Conservation (phyloP, 164 flowering plant genomes). For the Piper betle region DNA sequence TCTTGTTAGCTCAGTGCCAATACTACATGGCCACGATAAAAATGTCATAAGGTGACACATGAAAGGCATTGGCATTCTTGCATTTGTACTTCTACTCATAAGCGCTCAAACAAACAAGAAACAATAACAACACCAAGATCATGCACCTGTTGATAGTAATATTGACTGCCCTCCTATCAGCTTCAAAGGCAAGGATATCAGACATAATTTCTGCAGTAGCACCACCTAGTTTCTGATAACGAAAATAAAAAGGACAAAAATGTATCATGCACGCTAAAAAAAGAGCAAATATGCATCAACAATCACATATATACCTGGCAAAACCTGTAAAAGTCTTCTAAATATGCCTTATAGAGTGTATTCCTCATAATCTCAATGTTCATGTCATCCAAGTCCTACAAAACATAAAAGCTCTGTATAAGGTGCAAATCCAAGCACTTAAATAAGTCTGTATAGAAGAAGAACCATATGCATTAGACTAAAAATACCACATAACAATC, state of each 20-base stretch:
- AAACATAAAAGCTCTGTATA: too few species aligned
- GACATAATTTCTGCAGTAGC: constrained; percentile 98
- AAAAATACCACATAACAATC: not conserved
- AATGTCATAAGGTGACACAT: not conserved
- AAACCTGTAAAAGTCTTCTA: constrained; percentile 89
- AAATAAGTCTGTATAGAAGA: not conserved
- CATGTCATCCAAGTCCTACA: constrained; percentile 98
- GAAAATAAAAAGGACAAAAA: not conserved
- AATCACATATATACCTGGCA: constrained; percentile 46
- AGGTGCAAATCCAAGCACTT: not conserved
- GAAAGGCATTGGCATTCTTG: too few species aligned
- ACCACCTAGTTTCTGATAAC: constrained; percentile 80
- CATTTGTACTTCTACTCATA: not conserved
- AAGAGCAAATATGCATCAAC: not conserved
- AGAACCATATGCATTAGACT: not conserved
- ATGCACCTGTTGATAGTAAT: constrained; percentile 83
- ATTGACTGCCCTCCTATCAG: constrained; percentile 95
- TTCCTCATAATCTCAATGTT: constrained; percentile 99
- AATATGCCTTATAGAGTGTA: constrained; percentile 98
- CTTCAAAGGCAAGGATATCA: constrained; percentile 94
- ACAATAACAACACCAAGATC: not conserved
- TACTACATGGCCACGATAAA: constrained; percentile 33
- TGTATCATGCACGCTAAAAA: too few species aligned
- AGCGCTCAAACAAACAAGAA: not conserved
- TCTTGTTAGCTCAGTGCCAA: constrained; percentile 93